phyloP scores from a whole-genome alignment of 257 asterid species.

The Asclepias syriaca region DNA sequence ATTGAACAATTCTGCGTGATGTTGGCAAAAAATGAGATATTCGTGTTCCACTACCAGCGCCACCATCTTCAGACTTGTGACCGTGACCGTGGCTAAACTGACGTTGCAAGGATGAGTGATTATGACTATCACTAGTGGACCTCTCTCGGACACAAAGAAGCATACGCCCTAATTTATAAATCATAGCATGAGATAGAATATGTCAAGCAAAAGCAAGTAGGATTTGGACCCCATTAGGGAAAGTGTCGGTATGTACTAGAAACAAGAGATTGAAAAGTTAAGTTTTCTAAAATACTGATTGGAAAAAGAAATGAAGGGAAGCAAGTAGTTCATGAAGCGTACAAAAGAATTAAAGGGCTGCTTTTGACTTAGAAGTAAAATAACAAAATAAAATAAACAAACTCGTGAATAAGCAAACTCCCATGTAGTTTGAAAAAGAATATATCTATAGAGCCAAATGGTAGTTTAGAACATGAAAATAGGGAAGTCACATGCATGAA shows the following conservation, averaged over 20 bases:
- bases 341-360: neutral
- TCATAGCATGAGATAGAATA: constrained; percentile 1
- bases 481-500: neutral
- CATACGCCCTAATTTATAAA: constrained; percentile 73
- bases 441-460: neutral
- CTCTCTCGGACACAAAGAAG: constrained; percentile 98
- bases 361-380: neutral
- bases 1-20: constrained; percentile 95
- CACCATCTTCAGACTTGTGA: constrained; percentile 80
- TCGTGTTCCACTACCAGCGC: constrained; percentile 70
- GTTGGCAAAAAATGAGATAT: constrained; percentile 97
- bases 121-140: constrained; percentile 59
- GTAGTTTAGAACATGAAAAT: neutral
- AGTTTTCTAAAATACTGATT: neutral
- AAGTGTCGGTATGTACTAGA: neutral
- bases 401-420: too few species aligned
- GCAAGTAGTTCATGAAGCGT: neutral
- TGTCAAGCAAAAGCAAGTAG: neutral
- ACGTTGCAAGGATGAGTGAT: constrained; percentile 80
- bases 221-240: neutral
- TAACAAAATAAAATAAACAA: neutral
- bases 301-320: neutral
- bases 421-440: neutral
- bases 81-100: constrained; percentile 94
- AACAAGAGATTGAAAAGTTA: neutral